Percentiles rank a stretch among this genome's conserved stretches.
phyloP scores from a whole-genome alignment of 495 filamentous ascomycete genomes.

The Penicillium subrubescens region DNA sequence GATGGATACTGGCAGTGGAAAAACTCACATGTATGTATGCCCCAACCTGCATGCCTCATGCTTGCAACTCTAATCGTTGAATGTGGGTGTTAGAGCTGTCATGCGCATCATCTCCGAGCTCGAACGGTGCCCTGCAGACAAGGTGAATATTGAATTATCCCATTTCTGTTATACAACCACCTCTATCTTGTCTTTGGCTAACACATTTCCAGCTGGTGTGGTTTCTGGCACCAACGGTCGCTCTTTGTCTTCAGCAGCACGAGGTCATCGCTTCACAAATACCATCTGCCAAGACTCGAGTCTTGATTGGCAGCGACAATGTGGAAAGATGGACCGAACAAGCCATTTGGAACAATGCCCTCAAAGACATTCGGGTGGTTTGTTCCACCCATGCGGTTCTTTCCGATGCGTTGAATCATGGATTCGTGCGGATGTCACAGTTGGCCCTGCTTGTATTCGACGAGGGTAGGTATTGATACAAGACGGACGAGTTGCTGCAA shows the following conservation, averaged over 20 bases:
- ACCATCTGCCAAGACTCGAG: slow-evolving; percentile 59
- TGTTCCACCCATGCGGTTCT: slow-evolving; percentile 80
- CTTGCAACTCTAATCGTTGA: slow-evolving; percentile 7
- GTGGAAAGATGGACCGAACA: slow-evolving; percentile 77
- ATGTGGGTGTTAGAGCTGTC: slow-evolving; percentile 60
- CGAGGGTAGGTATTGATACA: slow-evolving; percentile 65
- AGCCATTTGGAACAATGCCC: slow-evolving; percentile 69
- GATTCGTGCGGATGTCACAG: slow-evolving; percentile 68
- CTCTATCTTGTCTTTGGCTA: slow-evolving; percentile 1
- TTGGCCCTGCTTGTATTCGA: slow-evolving; percentile 82
- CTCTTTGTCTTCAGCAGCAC: slow-evolving; percentile 73
- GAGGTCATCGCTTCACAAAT: slow-evolving; percentile 63
- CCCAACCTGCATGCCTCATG: not conserved
- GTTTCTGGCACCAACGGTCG: slow-evolving; percentile 83
- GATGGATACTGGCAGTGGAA: slow-evolving; percentile 95
- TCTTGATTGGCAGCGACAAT: slow-evolving; percentile 68
- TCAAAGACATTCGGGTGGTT: slow-evolving; percentile 69
- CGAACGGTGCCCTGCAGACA: slow-evolving; percentile 57
- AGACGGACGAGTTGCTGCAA: no score
- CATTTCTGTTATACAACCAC: not conserved
- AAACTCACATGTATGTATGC: slow-evolving; percentile 78
- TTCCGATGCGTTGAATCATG: slow-evolving; percentile 77
- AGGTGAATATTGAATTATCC: slow-evolving; percentile 48
- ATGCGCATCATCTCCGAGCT: slow-evolving; percentile 76
- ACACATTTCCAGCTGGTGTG: slow-evolving; percentile 63